Evolutionary conservation across 345 rosid species (phyloP).

Genomic region (Brassica incana): DNA sequence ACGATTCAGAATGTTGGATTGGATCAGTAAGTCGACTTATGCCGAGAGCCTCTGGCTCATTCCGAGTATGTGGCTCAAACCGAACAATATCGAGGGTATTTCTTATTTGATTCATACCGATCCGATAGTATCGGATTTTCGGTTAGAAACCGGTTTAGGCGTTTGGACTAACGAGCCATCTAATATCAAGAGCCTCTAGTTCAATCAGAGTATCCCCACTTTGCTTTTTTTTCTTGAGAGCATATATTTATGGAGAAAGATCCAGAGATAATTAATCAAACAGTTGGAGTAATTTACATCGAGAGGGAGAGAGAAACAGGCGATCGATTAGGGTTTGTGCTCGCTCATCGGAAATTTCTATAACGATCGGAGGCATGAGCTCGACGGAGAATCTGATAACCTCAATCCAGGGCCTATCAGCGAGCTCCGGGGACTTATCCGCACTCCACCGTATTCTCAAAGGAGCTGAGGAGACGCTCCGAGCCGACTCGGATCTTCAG

Average conservation of each 20-base stretch:
- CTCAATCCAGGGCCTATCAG: constrained; percentile 66
- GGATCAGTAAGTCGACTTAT: too few species aligned
- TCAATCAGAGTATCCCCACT: background rate
- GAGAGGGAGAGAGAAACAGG: constrained; percentile 32
- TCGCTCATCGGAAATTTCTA: background rate
- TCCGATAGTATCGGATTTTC: background rate
- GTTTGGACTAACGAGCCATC: background rate
- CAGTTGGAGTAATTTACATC: background rate
- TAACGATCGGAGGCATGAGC: constrained; percentile 38
- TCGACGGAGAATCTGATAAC: constrained; percentile 51
- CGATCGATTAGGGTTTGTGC: constrained; percentile 39
- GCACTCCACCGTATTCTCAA: constrained; percentile 52
- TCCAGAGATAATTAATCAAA: constrained; percentile 18
- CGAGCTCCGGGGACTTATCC: constrained; percentile 49
- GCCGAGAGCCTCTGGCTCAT: too few species aligned
- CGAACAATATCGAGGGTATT: background rate
- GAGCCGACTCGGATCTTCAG: constrained; percentile 44
- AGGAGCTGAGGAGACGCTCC: constrained; percentile 58
- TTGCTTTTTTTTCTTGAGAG: background rate
- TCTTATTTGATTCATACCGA: background rate
- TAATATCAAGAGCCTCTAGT: background rate
- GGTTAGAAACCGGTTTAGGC: constrained; percentile 1
- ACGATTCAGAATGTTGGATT: too few species aligned
- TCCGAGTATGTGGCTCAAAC: background rate
- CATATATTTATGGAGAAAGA: constrained; percentile 13